Evolutionary conservation across 1,284 basidiomycete genomes (phyloP).

Genomic region (Cryptococcus sp.): DNA sequence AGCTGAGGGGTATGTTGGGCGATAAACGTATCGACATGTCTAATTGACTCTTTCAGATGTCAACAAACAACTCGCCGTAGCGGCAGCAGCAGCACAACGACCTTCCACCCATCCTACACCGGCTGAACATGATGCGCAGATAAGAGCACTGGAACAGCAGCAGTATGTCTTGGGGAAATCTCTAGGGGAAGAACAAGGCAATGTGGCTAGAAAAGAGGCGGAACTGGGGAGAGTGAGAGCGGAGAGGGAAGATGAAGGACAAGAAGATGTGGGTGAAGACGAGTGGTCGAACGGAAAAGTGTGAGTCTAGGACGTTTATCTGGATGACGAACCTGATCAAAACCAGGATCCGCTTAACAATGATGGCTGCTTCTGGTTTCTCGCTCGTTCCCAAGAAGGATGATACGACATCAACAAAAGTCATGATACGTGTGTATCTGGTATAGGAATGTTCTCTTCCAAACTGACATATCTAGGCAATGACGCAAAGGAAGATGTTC

Average conservation of each 20-base stretch:
- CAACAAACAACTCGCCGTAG: conserved; percentile 20
- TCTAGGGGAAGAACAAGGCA: conserved; percentile 36
- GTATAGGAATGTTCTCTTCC: neutral
- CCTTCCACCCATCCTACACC: conserved; percentile 31
- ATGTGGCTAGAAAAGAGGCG: conserved; percentile 30
- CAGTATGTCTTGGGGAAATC: conserved; percentile 33
- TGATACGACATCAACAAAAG: conserved; percentile 14
- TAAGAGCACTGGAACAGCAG: conserved; percentile 32
- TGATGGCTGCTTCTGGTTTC: conserved; percentile 37
- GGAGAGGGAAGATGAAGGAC: conserved; percentile 32
- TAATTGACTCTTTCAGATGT: conserved; percentile 10
- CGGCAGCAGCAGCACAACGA: conserved; percentile 31
- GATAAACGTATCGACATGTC: neutral
- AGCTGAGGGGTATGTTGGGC: conserved; percentile 25
- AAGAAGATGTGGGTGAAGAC: conserved; percentile 27
- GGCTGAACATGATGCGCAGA: conserved; percentile 31
- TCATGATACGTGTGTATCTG: conserved; percentile 35
- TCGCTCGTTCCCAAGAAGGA: conserved; percentile 18
- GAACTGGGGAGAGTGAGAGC: conserved; percentile 30
- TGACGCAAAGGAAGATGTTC: conserved; percentile 36
- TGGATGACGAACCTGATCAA: conserved; percentile 1
- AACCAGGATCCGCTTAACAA: conserved; percentile 33
- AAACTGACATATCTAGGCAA: conserved; percentile 26
- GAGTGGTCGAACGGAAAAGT: conserved; percentile 25
- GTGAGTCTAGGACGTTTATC: conserved; percentile 15